Evolutionary conservation across 1,284 basidiomycete genomes (phyloP).

Genomic region (Puccinia coronata): DNA sequence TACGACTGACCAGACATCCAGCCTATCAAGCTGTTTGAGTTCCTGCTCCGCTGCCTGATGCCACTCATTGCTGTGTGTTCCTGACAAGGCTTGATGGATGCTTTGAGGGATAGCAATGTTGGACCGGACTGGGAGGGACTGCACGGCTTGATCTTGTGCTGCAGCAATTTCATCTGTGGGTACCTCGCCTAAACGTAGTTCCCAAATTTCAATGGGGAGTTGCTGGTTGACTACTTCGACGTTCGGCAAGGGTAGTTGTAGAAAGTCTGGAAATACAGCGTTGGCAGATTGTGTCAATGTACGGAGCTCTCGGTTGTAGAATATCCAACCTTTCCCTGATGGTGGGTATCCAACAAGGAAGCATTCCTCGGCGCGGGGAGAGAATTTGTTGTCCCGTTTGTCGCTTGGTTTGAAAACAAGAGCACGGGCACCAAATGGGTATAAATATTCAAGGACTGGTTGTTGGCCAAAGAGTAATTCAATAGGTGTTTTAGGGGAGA

Average conservation of each 20-base stretch:
- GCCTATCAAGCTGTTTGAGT: background rate
- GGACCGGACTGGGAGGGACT: background rate
- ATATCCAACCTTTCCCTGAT: slow-evolving; percentile 27
- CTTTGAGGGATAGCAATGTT: background rate
- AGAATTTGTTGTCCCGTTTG: background rate
- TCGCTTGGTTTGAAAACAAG: background rate
- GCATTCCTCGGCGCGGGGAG: background rate
- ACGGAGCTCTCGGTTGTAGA: background rate
- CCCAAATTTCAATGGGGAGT: background rate
- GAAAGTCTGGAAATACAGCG: background rate
- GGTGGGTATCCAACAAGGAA: background rate
- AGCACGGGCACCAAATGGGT: background rate
- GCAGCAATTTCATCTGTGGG: background rate
- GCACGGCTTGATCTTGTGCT: background rate
- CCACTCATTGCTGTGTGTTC: background rate
- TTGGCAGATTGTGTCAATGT: background rate
- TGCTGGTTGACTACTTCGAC: background rate
- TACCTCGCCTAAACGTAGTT: background rate
- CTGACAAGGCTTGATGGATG: background rate
- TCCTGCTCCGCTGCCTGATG: background rate
- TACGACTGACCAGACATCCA: slow-evolving; percentile 3
- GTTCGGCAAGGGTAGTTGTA: background rate
- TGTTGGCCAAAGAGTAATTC: background rate
- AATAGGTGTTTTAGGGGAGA: background rate
- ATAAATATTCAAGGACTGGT: background rate